Conservation (phyloP, 257 asterid genomes). For the Capsicum pubescens region DNA sequence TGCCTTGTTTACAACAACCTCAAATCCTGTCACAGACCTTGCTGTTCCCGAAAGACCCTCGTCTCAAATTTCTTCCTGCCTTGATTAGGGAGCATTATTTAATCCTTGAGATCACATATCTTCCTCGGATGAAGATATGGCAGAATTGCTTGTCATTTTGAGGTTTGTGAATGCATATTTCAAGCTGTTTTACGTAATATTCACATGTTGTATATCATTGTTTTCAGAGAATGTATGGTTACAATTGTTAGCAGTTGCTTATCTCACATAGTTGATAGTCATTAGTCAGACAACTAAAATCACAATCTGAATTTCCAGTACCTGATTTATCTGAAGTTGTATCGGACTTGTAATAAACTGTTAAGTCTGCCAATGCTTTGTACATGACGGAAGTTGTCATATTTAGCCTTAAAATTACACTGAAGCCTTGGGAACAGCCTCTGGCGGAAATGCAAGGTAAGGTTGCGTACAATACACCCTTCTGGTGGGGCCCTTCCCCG, state of each 20-base stretch:
- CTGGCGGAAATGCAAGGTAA: no score
- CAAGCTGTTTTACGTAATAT: neutral
- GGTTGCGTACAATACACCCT: no score
- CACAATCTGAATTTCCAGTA: neutral
- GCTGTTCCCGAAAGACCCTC: no score
- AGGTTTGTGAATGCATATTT: slow-evolving; percentile 3
- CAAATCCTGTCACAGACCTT: no score
- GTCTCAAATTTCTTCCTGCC: neutral
- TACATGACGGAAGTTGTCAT: no score
- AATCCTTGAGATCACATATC: neutral
- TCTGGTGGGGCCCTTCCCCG: no score
- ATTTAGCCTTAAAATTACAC: no score
- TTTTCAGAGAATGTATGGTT: neutral
- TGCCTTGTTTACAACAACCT: neutral
- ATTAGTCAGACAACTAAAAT: neutral
- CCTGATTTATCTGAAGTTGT: neutral
- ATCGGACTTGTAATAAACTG: no score
- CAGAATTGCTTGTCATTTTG: neutral
- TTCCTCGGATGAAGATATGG: neutral
- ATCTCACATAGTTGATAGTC: neutral
- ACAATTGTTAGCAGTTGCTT: neutral
- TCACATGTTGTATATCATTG: neutral
- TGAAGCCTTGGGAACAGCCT: no score
- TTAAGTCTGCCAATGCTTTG: no score
- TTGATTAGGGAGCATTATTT: neutral